Percentiles rank a stretch among this genome's conserved stretches.
Evolutionary conservation across 2,329 filamentous ascomycete species (phyloP).

Genomic region (Ophiocordyceps sinensis): DNA sequence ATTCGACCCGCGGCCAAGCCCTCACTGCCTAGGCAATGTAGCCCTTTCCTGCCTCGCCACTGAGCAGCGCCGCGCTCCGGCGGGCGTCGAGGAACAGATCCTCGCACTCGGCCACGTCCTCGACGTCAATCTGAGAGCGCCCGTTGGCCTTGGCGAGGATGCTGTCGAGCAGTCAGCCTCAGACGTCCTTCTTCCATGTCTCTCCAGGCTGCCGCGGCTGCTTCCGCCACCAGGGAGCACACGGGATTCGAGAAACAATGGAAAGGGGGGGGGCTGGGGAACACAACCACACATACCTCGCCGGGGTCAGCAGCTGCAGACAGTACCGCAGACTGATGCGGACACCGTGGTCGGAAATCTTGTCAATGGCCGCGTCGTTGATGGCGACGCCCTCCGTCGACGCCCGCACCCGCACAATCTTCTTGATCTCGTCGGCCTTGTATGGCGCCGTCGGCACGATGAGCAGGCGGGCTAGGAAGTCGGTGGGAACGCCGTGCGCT

Average conservation of each 20-base stretch:
- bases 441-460: constrained; percentile 94
- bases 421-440: constrained; percentile 75
- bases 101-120: constrained; percentile 69
- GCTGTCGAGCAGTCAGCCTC: constrained; percentile 28
- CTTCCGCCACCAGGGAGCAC: too few species aligned
- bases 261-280: background rate
- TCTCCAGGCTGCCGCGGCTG: too few species aligned
- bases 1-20: background rate
- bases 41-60: constrained; percentile 43
- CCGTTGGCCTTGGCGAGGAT: constrained; percentile 81
- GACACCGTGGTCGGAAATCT: constrained; percentile 74
- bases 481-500: constrained; percentile 85
- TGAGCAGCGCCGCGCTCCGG: constrained; percentile 58
- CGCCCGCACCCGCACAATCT: constrained; percentile 74
- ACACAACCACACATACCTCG: constrained; percentile 37
- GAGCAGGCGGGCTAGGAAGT: constrained; percentile 84
- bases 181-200: too few species aligned
- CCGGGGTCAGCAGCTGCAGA: constrained; percentile 77
- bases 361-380: constrained; percentile 70
- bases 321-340: constrained; percentile 87
- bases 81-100: constrained; percentile 73
- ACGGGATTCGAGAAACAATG: constrained; percentile 4
- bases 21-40: constrained; percentile 42
- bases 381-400: constrained; percentile 70
- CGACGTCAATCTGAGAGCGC: constrained; percentile 59